These are phyloP conservation scores for Aspergillus affinis DNA, from an alignment of 495 filamentous ascomycete genomes.

Conservation along the genomic window DNA sequence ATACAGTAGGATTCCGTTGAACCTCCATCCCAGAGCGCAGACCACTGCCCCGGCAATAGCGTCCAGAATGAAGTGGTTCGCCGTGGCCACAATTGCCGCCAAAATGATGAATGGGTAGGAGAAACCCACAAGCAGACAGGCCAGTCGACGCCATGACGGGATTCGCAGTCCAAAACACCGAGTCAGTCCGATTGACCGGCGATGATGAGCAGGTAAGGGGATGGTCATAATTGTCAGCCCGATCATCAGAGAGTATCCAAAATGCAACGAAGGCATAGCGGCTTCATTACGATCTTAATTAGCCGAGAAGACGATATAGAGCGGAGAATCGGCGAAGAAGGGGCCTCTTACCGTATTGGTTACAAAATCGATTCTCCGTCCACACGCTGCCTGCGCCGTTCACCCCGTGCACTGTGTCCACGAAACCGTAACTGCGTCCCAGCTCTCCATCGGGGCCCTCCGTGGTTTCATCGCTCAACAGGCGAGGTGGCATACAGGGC, in stretches of 20 bases:
- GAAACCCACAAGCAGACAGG: slow-evolving; percentile 53
- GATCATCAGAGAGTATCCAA: slow-evolving; percentile 76
- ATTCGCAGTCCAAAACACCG: slow-evolving; percentile 26
- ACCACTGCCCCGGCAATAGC: slow-evolving; percentile 64
- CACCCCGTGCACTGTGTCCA: slow-evolving; percentile 71
- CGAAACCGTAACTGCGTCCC: slow-evolving; percentile 63
- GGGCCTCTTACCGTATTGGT: slow-evolving; percentile 55
- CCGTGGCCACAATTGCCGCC: slow-evolving; percentile 67
- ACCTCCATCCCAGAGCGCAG: slow-evolving; percentile 56
- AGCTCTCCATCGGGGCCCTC: slow-evolving; percentile 43
- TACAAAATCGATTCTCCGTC: slow-evolving; percentile 71
- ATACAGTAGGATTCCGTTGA: slow-evolving; percentile 59
- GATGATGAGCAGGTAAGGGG: slow-evolving; percentile 42
- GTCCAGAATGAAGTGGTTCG: slow-evolving; percentile 74
- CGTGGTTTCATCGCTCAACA: slow-evolving; percentile 56
- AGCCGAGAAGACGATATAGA: not conserved
- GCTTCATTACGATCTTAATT: slow-evolving; percentile 32
- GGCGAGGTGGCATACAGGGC: slow-evolving; percentile 78
- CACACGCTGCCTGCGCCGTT: slow-evolving; percentile 65
- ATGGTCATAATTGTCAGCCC: slow-evolving; percentile 64
- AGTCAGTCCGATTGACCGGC: slow-evolving; percentile 19
- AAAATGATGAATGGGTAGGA: slow-evolving; percentile 65
- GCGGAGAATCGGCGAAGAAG: not conserved
- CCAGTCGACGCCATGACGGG: slow-evolving; percentile 45
- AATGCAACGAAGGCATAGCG: slow-evolving; percentile 79